Base-by-base conservation (phyloP, 768 basidiomycete species). In the Suillus lakei region DNA sequence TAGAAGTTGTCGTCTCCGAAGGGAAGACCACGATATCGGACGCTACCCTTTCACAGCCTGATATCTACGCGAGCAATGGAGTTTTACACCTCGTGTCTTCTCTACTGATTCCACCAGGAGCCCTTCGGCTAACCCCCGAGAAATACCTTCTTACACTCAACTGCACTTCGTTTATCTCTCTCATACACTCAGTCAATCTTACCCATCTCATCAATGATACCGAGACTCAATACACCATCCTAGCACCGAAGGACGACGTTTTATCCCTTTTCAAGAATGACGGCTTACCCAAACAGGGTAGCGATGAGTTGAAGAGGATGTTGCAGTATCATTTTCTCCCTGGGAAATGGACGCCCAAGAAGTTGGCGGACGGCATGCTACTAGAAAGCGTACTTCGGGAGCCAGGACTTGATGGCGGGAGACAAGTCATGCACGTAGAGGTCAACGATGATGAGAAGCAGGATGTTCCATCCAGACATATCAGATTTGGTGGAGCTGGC, bases 61-160 rank as follows among this genome's bases (percentile, higher is more conserved):
- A 99, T 72, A 87, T 98, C 41, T 95, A 96, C 71, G 96, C 93
- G 5, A 90, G 92, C 36, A 99, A 99, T 71, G 98, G 97, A 56
- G 98, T 99, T 51, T 75, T 99, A 18, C 98, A 99, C 76, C 86
- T 95, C 50, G 85, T 99, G 30, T 92, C 92, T 16, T 86, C 88
- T 16, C 86, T 99, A 28, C 86, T 99, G 16, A 76, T 96, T 13
- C 92, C 95, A 8, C 83, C 86, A 3, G 89, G 87, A 18, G 84
- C 92, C 53, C 85, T 97, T 28, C 82, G 87, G 66, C 79, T 96
- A 51, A 99, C 96, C 5, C 92, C 96, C 21, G 98, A 99, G 81
- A 99, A 99, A 77, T 95, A 91, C 69, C 90, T 99, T 21, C 86
- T 99, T 12, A 89, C 93, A 4, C 84, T 98, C 66, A 94, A 98